Evolutionary conservation across 2,329 filamentous ascomycete species (phyloP), one percentile per base, ranked within the genome.

Genomic region (Incumbomyces lentus): DNA sequence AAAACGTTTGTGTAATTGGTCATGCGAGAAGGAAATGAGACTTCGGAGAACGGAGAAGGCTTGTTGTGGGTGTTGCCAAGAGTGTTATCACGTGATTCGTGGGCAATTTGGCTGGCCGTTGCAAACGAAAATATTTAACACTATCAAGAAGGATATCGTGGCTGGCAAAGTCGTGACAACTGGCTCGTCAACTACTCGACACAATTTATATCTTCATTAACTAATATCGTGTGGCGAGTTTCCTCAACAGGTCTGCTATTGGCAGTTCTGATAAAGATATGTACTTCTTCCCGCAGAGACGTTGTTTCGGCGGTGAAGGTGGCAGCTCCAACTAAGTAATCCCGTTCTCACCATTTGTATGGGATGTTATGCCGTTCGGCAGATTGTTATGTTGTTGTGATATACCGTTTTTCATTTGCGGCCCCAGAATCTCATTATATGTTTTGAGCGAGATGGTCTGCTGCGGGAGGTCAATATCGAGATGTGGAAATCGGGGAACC

Each of bases 401-500:
- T 8, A 35, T 31, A 13, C 17, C n/a, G 13, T 12, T 18, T 16
- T 33, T 36, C 18, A 19, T 29, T 13, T 19, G 33, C 36, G 38
- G 4, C 13, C 45, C 22, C 13, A 34, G 17, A 22, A 39, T 46
- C 39, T 46, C 38, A 45, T 47, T 40, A 13, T 51, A 49, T n/a
- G 41, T 33, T 36, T 42, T 44, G 19, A 57, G 32, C 11, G 52
- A 51, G 38, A 55, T 54, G 1, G 49, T 44, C 40, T 53, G 53
- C 33, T 46, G 49, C 34, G 44, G 39, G 6, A 54, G 36, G 14
- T 53, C 32, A 17, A 29, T 45, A 19, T 40, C 40, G 22, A 73
- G 64, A 56, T 73, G 70, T 29, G 67, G 66, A 51, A 70, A 63
- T 50, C 69, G 67, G 19, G 68, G 68, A 39, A 71, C 64, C 32